Base-by-base conservation (phyloP, 441 rosid species). In the Lepidium campestre region DNA sequence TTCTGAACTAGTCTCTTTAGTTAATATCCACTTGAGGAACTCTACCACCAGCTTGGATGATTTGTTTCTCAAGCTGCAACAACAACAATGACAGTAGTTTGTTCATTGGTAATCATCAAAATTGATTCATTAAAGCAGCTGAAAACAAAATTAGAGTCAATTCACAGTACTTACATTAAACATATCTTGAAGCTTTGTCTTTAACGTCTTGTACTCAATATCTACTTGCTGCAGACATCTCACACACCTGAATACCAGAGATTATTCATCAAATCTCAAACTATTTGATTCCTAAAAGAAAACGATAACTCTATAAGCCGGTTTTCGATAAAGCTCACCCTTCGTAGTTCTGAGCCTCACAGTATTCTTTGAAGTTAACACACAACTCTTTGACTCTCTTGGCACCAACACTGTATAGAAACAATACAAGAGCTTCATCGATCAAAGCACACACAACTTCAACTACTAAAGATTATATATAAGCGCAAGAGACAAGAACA, bases 151-250 rank as follows among this genome's bases (percentile, higher is more conserved):
- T 6, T 9, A 31, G 22, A 34, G 10, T 22, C 35, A 2, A 53
- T 49, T 31, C 22, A 49, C 15, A 23, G 17, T 8, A 73, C 85
- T 82, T 71, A 89, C 97, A 57, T 72, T 75, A 75, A 86, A 88
- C 57, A 91, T 67, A 40, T 80, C 76, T 68, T 84, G 83, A 59
- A 91, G 87, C 81, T 83, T 91, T 75, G 65, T 75, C 78, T 85
- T 79, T 76, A 81, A 68, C 5, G 76, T 55, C 55, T 72, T 46
- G 73, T 59, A 80, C 71, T 91, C 97, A 7, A 78, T 80, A 70
- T 74, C 83, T 68, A 87, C 87, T 73, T 81, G 91, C 64, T 86
- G 93, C 70, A 91, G 86, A 66, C 97, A 88, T 78, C 88, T 78
- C 85, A 84, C 37, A 78, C 97, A 91, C 78, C 97, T 91, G 87